Percentiles rank a stretch among this genome's conserved stretches.
These are phyloP conservation scores for Xylaria sp. DNA, from an alignment of 2,329 filamentous ascomycete genomes.

Conservation along the genomic window DNA sequence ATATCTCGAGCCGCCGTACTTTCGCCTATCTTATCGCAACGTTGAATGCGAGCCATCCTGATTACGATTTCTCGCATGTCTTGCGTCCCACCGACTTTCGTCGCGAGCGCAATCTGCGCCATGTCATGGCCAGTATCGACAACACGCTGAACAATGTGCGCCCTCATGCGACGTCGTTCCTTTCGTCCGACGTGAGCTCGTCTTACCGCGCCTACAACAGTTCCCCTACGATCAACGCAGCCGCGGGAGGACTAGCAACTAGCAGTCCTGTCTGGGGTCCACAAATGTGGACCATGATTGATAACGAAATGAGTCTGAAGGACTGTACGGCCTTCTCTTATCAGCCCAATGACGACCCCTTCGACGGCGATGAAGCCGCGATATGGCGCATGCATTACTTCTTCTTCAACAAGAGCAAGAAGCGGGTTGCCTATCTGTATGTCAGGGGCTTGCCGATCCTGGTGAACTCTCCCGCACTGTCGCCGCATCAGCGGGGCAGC, in stretches of 20 bases:
- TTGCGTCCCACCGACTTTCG: conserved; percentile 88
- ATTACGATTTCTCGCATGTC: conserved; percentile 96
- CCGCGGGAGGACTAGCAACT: conserved; percentile 44
- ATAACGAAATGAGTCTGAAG: conserved; percentile 91
- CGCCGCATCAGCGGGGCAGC: conserved; percentile 35
- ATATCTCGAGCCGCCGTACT: conserved; percentile 84
- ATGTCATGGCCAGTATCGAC: conserved; percentile 85
- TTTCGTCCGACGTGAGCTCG: conserved; percentile 41
- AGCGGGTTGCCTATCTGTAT: conserved; percentile 93
- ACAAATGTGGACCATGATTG: conserved; percentile 87
- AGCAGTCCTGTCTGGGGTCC: conserved; percentile 77
- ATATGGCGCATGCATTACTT: conserved; percentile 98
- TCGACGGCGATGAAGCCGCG: conserved; percentile 86
- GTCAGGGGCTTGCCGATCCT: conserved; percentile 84
- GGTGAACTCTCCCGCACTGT: conserved; percentile 41
- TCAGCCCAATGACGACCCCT: conserved; percentile 85
- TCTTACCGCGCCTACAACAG: conserved; percentile 43
- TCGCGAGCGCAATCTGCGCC: conserved; percentile 76
- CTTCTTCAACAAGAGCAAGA: conserved; percentile 92
- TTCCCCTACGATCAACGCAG: conserved; percentile 42
- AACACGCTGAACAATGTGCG: conserved; percentile 85
- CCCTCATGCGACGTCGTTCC: conserved; percentile 54
- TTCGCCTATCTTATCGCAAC: conserved; percentile 97
- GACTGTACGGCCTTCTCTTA: conserved; percentile 91
- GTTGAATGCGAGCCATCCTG: conserved; percentile 90